Evolutionary conservation across 2,329 filamentous ascomycete species (phyloP).

Genomic region (Sporothrix dimorphospora): DNA sequence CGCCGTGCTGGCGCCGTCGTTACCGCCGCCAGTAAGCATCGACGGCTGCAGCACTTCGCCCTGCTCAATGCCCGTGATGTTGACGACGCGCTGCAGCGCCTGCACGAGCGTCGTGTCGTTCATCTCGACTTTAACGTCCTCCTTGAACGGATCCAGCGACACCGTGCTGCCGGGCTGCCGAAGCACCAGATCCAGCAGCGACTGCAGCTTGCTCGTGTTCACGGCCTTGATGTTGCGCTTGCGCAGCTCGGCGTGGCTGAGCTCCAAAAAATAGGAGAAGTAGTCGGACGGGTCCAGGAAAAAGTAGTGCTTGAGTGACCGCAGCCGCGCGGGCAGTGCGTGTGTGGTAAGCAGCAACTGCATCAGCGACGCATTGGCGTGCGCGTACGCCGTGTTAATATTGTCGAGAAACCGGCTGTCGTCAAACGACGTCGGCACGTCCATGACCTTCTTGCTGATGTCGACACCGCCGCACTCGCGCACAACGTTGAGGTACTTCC

Average conservation of each 20-base stretch:
- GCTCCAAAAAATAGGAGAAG: conserved; percentile 96
- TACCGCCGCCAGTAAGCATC: conserved; percentile 63
- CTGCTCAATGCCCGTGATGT: conserved; percentile 92
- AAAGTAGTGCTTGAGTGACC: conserved; percentile 97
- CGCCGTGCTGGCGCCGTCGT: conserved; percentile 77
- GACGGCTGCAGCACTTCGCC: conserved; percentile 79
- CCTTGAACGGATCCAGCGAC: conserved; percentile 93
- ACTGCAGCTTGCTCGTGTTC: conserved; percentile 92
- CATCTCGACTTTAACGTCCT: conserved; percentile 97
- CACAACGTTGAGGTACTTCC: conserved; percentile 97
- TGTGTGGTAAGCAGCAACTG: conserved; percentile 91
- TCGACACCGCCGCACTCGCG: conserved; percentile 96
- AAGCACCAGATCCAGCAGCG: conserved; percentile 89
- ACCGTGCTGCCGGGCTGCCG: conserved; percentile 96
- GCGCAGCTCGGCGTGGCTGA: conserved; percentile 84
- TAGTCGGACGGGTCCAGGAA: conserved; percentile 98
- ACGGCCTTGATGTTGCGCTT: conserved; percentile 90
- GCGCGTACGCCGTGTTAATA: conserved; percentile 90
- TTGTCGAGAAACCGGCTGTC: conserved; percentile 92
- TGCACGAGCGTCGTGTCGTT: conserved; percentile 92
- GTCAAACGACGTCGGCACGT: conserved; percentile 91
- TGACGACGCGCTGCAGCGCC: conserved; percentile 93
- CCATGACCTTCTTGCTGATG: conserved; percentile 81
- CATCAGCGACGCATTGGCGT: conserved; percentile 92
- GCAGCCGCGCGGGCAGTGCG: conserved; percentile 80